Conservation (phyloP, 306 rosid genomes). For the Sicyos edulis region DNA sequence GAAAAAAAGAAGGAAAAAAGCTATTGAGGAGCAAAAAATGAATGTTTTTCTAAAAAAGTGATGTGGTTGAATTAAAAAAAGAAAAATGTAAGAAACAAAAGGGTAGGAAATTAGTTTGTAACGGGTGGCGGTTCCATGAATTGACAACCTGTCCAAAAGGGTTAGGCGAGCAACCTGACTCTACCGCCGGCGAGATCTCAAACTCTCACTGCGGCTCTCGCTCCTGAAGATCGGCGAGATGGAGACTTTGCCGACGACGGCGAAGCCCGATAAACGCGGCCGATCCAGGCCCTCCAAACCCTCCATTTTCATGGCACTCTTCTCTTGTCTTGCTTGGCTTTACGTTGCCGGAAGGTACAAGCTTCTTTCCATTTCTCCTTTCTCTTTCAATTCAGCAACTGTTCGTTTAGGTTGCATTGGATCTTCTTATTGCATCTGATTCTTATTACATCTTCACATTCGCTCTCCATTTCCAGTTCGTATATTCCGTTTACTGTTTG, state of each 20-base stretch:
- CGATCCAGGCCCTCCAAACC: conserved; percentile 85
- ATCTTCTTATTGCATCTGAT: neutral
- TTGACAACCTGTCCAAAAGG: neutral
- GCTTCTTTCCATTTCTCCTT: neutral
- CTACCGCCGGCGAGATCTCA: neutral
- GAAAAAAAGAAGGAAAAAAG: too few relatives aligned
- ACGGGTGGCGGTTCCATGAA: too few relatives aligned
- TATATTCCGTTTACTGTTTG: neutral
- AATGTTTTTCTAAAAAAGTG: too few relatives aligned
- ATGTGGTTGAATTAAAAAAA: too few relatives aligned
- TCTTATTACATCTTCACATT: neutral
- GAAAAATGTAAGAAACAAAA: too few relatives aligned
- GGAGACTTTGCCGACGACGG: conserved; percentile 66
- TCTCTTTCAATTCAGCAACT: too few relatives aligned
- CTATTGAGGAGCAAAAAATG: too few relatives aligned
- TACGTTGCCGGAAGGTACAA: conserved; percentile 95
- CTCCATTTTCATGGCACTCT: conserved; percentile 68
- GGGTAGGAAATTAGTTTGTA: too few relatives aligned
- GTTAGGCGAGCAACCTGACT: neutral
- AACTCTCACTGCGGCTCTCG: neutral
- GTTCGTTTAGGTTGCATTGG: neutral
- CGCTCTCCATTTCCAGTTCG: neutral
- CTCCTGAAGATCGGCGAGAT: conserved; percentile 28
- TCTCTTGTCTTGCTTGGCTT: conserved; percentile 98
- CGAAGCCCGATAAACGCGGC: conserved; percentile 49